These are phyloP conservation scores for Lyophyllum shimeji DNA, from an alignment of 768 basidiomycete species.

Conservation along the genomic window DNA sequence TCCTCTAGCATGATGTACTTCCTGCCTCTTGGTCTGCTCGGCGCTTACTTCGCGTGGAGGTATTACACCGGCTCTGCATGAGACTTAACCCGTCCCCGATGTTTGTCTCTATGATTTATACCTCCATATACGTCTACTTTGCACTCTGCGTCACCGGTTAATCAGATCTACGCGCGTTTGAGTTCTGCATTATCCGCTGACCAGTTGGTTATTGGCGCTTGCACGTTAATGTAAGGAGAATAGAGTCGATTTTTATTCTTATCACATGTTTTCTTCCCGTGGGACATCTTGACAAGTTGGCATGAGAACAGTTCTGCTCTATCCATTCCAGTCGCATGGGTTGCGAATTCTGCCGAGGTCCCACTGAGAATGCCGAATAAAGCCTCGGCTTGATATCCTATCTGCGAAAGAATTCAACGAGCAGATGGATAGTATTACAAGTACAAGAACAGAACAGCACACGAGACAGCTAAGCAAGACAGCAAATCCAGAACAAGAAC, in stretches of 20 bases:
- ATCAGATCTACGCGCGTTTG: slow-evolving; percentile 1
- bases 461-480: background rate
- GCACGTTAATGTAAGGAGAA: slow-evolving; percentile 7
- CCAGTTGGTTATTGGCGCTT: background rate
- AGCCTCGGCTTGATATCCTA: no score
- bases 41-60: slow-evolving; percentile 87
- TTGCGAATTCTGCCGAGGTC: no score
- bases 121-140: slow-evolving; percentile 7
- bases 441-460: no score
- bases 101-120: slow-evolving; percentile 15
- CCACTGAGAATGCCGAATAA: background rate
- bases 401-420: no score
- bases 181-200: slow-evolving; percentile 1
- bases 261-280: slow-evolving; percentile 8
- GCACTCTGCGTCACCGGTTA: background rate
- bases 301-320: background rate
- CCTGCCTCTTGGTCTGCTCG: slow-evolving; percentile 74
- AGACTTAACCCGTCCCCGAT: slow-evolving; percentile 14
- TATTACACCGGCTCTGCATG: slow-evolving; percentile 59
- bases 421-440: no score
- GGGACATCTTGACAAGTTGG: background rate
- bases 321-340: background rate
- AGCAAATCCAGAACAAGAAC: background rate
- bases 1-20: slow-evolving; percentile 73
- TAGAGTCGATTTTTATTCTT: slow-evolving; percentile 9